Base-by-base conservation (phyloP, 352 stramenopile species). In the Phytophthora kernoviae region DNA sequence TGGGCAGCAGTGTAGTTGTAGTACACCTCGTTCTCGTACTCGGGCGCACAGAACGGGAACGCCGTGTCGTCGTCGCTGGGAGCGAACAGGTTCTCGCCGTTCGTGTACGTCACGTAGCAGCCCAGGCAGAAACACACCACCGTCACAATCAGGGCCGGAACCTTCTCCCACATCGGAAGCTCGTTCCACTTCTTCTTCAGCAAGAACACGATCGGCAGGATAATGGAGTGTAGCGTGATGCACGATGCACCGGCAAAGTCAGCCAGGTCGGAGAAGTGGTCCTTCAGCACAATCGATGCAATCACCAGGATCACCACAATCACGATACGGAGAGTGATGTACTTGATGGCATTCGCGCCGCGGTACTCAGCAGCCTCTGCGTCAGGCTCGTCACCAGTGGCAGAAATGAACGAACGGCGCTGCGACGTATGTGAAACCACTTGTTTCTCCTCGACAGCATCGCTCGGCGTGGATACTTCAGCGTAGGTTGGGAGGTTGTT, bases 221-320 rank as follows among this genome's bases (percentile, higher is more conserved):
- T 41, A 44, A 79, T 79, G 37, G 50, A 74, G 67, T 62, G 70
- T 17, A 74, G 41, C 32, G 62, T 71, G 27, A 74, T 73, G 37
- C 64, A 62, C 41, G 70, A 76, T 1, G 70, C 66, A 17, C 70
- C 66, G 20, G 73, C 58, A 45, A 79, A 79, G 46, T 74, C 67
- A 5, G 53, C 61, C 15, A 76, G 41, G 33, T 64, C 62, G 20
- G 63, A 44, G 45, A 79, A 76, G 20, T 73, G 30, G 60, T 79
- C 59, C 52, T 70, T 62, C 17, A 79, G 39, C 9, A 73, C 41
- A 20, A 79, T 59, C 5, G 70, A 68, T 7, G 58, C 44, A 14
- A 73, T 50, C 12, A 75, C 66, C 17, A 73, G 50, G 4, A 75
- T 27, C 10, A 59, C 57, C 10, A 79, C 58, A n/a, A 75, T 65